Base-by-base conservation (phyloP, 1,284 basidiomycete species). In the Cryptococcus jaspeensis region DNA sequence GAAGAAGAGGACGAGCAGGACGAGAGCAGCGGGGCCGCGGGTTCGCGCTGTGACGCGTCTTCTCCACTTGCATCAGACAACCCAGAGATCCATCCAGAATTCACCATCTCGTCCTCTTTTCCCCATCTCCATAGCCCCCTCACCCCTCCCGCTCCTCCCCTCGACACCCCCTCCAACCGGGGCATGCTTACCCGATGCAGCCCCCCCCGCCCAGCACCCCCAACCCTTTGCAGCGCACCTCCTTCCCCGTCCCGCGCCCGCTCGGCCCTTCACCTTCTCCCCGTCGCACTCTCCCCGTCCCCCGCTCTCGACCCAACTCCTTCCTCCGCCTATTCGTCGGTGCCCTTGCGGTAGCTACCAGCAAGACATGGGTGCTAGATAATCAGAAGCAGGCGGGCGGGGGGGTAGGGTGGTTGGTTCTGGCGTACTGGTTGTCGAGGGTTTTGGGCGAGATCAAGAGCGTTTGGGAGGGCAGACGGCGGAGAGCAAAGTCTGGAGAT, bases 401-500 rank as follows among this genome's bases (percentile, higher is more conserved):
- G 20, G 65, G 64, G 7, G 53, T 48, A 6, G 66, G 67, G 6
- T 62, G 64, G 64, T 49, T 70, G 15, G 56, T 67, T 4, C 41
- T 66, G 28, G 58, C 61, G 3, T 61, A 58, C 36, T 67, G 66
- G 12, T 82, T 80, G 1, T 80, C 78, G 37, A 87, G 75, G 22
- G 76, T 81, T 0, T 81, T 83, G 0, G 81, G 76, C 2, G 83
- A 81, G 16, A 73, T 62, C n/a, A 88, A 78, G 37, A 80, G 74
- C 3, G 85, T 87, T 20, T 82, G 70, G 43, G 87, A 56, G 45
- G 18, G 52, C 42, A 52, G 57, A 18, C 38, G 47, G 46, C 55
- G 48, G 36, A 55, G 44, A 51, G 56, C 51, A 56, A 62, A 43
- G 41, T 22, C n/a, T 6, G 35, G 23, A 23, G 47, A 41, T 18